Conservation (phyloP, 2,329 filamentous ascomycete genomes). For the Botrytis byssoidea region DNA sequence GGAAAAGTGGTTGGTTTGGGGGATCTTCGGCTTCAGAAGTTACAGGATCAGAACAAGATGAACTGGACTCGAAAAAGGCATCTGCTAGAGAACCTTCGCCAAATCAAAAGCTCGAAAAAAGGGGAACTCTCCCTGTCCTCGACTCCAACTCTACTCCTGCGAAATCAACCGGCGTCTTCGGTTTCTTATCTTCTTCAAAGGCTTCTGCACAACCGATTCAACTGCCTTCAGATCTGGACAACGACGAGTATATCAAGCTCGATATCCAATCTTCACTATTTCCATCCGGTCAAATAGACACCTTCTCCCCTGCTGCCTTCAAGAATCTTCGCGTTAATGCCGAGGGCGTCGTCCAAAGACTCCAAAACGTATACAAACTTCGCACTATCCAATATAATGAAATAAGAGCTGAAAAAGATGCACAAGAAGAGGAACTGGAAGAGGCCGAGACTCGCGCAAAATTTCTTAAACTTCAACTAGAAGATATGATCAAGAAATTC, state of each 20-base stretch:
- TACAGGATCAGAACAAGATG: constrained; percentile 26
- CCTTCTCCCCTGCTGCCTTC: constrained; percentile 58
- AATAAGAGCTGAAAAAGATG: constrained; percentile 53
- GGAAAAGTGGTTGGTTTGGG: constrained; percentile 35
- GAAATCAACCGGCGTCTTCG: constrained; percentile 27
- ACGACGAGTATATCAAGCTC: constrained; percentile 56
- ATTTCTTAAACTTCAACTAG: constrained; percentile 58
- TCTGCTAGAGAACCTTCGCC: constrained; percentile 24
- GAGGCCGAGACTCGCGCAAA: constrained; percentile 53
- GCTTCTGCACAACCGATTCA: constrained; percentile 30
- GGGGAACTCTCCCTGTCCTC: constrained; percentile 24
- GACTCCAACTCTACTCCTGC: constrained; percentile 22
- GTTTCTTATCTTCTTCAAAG: constrained; percentile 35
- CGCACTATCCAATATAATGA: constrained; percentile 52
- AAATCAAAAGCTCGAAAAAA: constrained; percentile 30
- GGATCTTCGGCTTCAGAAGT: constrained; percentile 33
- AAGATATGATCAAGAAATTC: constrained; percentile 55
- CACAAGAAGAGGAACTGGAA: constrained; percentile 54
- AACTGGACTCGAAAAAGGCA: constrained; percentile 20
- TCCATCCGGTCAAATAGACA: constrained; percentile 48
- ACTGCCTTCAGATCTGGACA: constrained; percentile 33
- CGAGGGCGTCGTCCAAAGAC: constrained; percentile 51
- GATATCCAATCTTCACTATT: constrained; percentile 56
- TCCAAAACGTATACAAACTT: constrained; percentile 59
- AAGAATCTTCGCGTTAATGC: constrained; percentile 62